phyloP scores from a whole-genome alignment of 2,329 filamentous ascomycete species.

The Talaromyces verruculosus region DNA sequence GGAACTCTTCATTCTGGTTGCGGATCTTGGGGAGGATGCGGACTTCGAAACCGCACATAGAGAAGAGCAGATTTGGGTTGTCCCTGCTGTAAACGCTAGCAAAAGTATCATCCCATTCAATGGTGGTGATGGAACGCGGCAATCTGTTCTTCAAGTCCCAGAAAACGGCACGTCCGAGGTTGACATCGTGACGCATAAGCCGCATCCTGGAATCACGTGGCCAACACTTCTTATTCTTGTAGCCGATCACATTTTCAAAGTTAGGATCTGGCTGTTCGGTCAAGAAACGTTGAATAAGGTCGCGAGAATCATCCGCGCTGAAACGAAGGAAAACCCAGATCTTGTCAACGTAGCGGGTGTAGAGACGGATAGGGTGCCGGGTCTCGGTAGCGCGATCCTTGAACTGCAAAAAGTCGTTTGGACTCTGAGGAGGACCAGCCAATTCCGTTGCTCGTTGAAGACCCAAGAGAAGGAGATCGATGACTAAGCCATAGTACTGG shows the following conservation, averaged over 20 bases:
- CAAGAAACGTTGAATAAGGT: slow-evolving; percentile 94
- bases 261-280: slow-evolving; percentile 98
- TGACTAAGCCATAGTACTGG: slow-evolving; percentile 95
- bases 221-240: slow-evolving; percentile 99
- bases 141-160: slow-evolving; percentile 98
- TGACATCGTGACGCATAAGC: slow-evolving; percentile 97
- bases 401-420: slow-evolving; percentile 98
- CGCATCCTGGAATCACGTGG: slow-evolving; percentile 96
- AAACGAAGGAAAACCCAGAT: slow-evolving; percentile 99
- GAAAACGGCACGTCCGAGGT: slow-evolving; percentile 94
- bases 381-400: slow-evolving; percentile 88
- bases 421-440: slow-evolving; percentile 86
- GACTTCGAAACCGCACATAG: slow-evolving; percentile 97
- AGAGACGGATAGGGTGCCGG: slow-evolving; percentile 92
- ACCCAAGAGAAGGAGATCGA: slow-evolving; percentile 87
- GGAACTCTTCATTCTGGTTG: slow-evolving; percentile 94
- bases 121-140: slow-evolving; percentile 90
- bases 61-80: slow-evolving; percentile 94
- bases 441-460: slow-evolving; percentile 97
- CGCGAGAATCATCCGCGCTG: slow-evolving; percentile 86
- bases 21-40: slow-evolving; percentile 92
- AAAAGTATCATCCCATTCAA: slow-evolving; percentile 99
- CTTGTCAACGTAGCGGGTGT: slow-evolving; percentile 95
- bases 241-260: slow-evolving; percentile 98
- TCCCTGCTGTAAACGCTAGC: slow-evolving; percentile 97